Evolutionary conservation across 2,329 filamentous ascomycete species (phyloP), one percentile per base, ranked within the genome.

Genomic region (Chaetomium sp.): DNA sequence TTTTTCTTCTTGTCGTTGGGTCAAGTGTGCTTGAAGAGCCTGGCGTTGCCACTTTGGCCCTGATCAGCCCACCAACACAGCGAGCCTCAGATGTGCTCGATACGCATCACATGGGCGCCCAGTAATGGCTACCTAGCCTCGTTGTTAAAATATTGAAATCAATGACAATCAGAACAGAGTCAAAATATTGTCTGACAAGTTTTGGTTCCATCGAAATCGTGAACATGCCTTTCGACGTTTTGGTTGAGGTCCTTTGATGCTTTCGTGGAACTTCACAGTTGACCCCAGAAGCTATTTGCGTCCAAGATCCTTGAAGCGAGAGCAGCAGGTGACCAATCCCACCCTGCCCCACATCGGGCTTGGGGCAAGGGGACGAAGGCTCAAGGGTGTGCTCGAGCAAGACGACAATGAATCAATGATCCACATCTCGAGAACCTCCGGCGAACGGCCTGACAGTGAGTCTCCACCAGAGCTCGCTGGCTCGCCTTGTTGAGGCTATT

Each of bases 301-400:
- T 38, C 14, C 32, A 9, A 40, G 19, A 52, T 47, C 42, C 41
- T n/a, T 6, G 6, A n/a, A 14, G 45, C 10, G 45, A 48, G 42
- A 47, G 44, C 27, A 40, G 51, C 56, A 58, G 56, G 56, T 58
- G 56, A 54, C 56, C 56, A 55, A 54, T 48, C 12, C 55, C 14
- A 43, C 51, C 33, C 27, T 49, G 55, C n/a, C 12, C 55, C 55
- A 53, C 55, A 57, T 48, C 51, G 49, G 38, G 52, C 43, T 32
- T 57, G 38, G 10, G 47, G 50, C 56, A 48, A 48, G 54, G 49
- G 51, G 34, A 8, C 45, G 33, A 38, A 49, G 45, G 51, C 8
- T 38, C 37, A 38, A 12, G 19, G 19, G 19, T 27, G 19, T 27
- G 19, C 19, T 27, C 19, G 19, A 27, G 19, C 19, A 52, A 53